Conservation (phyloP, 73 alveolate species). For the Loxodes magnus region DNA sequence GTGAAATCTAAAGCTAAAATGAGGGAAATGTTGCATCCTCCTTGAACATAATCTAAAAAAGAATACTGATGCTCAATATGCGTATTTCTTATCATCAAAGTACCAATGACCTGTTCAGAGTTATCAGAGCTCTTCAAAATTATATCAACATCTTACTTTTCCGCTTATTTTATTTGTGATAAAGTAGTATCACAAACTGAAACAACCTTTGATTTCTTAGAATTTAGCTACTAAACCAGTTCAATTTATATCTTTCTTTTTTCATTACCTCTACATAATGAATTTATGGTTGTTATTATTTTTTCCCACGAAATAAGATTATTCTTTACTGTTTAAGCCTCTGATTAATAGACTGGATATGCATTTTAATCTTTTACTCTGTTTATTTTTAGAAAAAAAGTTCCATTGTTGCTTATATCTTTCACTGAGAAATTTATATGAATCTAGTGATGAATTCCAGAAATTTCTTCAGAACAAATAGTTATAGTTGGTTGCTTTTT, state of each 20-base stretch:
- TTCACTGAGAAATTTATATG: not conserved
- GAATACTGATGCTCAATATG: slow-evolving; percentile 27
- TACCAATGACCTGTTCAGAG: slow-evolving; percentile 2
- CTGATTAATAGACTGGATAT: no score
- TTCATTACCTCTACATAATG: slow-evolving; percentile 20
- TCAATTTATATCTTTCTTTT: slow-evolving; percentile 12
- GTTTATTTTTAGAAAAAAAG: slow-evolving; percentile 20
- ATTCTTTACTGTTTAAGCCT: not conserved
- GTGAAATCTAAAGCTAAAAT: slow-evolving; percentile 86
- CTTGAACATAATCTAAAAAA: slow-evolving; percentile 71
- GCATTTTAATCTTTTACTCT: slow-evolving; percentile 21
- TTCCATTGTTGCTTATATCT: slow-evolving; percentile 11
- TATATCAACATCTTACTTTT: slow-evolving; percentile 11
- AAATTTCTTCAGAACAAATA: slow-evolving; percentile 18
- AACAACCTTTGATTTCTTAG: slow-evolving; percentile 12
- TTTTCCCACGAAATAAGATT: slow-evolving; percentile 2
- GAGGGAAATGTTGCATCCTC: slow-evolving; percentile 78
- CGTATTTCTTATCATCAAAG: slow-evolving; percentile 9
- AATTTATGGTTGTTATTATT: not conserved
- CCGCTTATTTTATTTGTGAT: slow-evolving; percentile 12
- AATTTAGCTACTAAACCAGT: slow-evolving; percentile 6
- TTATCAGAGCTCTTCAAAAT: slow-evolving; percentile 18
- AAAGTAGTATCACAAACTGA: slow-evolving; percentile 23
- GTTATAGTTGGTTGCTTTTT: slow-evolving; percentile 17
- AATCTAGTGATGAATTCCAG: slow-evolving; percentile 20